A percentile compares a stretch with the other conserved stretches of the same genome.
phyloP scores from a whole-genome alignment of 192 early-diverging fungal genomes.

The Oehlia diaphana region DNA sequence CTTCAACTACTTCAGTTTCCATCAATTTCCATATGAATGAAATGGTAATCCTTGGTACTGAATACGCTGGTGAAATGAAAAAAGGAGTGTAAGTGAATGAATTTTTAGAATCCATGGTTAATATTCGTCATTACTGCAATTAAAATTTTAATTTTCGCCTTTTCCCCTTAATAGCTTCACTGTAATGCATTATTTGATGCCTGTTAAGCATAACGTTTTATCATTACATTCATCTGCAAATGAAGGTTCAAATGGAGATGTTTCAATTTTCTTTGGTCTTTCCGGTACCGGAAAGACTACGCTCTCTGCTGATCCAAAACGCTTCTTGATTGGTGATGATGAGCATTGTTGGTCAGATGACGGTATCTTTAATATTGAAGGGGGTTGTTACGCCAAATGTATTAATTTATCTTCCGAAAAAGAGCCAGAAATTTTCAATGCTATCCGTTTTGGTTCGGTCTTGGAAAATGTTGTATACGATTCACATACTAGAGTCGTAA shows the following conservation, averaged over 20 bases:
- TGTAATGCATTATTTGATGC: slow-evolving; percentile 99
- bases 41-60: slow-evolving; percentile 98
- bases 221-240: slow-evolving; percentile 95
- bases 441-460: slow-evolving; percentile 91
- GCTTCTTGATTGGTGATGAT: slow-evolving; percentile 96
- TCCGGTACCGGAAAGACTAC: slow-evolving; percentile 99
- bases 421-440: slow-evolving; percentile 98
- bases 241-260: slow-evolving; percentile 85
- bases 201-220: slow-evolving; percentile 79
- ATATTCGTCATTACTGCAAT: neutral
- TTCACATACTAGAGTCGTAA: slow-evolving; percentile 69
- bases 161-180: slow-evolving; percentile 68
- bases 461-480: slow-evolving; percentile 93
- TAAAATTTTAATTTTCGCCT: neutral
- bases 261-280: slow-evolving; percentile 97
- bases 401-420: slow-evolving; percentile 94
- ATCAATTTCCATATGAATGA: slow-evolving; percentile 91
- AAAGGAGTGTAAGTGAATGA: slow-evolving; percentile 70
- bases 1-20: slow-evolving; percentile 87
- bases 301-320: slow-evolving; percentile 90
- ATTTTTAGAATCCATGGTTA: neutral
- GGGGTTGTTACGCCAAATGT: slow-evolving; percentile 98
- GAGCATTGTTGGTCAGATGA: slow-evolving; percentile 99
- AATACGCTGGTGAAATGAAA: slow-evolving; percentile 99
- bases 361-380: slow-evolving; percentile 99